These are phyloP conservation scores for Citrus mangshanensis DNA, from an alignment of 345 rosid genomes.

Conservation along the genomic window DNA sequence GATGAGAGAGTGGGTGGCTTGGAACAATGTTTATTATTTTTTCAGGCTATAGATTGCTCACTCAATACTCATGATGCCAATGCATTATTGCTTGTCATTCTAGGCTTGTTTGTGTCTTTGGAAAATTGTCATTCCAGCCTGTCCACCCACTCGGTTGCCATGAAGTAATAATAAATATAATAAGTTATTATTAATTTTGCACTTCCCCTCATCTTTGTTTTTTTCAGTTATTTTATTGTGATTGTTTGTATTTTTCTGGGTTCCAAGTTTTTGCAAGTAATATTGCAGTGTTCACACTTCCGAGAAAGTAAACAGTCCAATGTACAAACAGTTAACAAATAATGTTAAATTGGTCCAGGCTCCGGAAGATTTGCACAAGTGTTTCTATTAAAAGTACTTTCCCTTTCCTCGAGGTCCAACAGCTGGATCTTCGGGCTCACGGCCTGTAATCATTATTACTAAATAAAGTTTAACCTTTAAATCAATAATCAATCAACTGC, in stretches of 20 bases:
- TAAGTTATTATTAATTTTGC: not conserved
- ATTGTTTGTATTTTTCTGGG: not conserved
- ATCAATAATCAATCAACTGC: not conserved
- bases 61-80: not conserved
- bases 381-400: not conserved
- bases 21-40: not conserved
- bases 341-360: not conserved
- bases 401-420: not conserved
- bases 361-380: not conserved
- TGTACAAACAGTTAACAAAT: not conserved
- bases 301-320: not conserved
- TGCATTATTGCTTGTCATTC: not conserved
- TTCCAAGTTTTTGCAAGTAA: too few relatives aligned
- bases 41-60: not conserved
- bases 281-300: not conserved
- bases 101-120: not conserved
- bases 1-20: not conserved
- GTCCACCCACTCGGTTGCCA: not conserved
- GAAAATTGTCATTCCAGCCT: not conserved
- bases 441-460: not conserved
- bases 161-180: not conserved
- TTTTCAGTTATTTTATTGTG: not conserved
- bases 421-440: constrained; percentile 7
- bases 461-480: not conserved
- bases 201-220: too few relatives aligned